Evolutionary conservation across 2,329 filamentous ascomycete genomes (phyloP), one percentile per base, ranked within the genome.

Genomic region (Ceratocystis eucalypticola): DNA sequence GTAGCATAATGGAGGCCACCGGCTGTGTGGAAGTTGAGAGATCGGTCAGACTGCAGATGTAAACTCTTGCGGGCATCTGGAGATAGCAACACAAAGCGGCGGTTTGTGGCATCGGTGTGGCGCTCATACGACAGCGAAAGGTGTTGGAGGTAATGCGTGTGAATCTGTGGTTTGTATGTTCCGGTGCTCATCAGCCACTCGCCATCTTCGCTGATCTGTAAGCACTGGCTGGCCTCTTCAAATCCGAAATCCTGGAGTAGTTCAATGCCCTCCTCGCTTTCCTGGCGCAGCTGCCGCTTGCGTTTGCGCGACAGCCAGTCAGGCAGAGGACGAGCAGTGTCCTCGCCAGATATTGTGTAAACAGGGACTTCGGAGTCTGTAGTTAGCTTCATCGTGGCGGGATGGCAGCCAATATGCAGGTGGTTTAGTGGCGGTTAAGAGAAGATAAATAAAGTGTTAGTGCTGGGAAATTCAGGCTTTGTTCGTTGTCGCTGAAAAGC

Each of bases 231-330:
- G 50, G 95, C 93, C 77, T 96, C 92, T 72, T 96, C 92, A 72
- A 99, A 97, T 73, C 95, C 92, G 75, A 99, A 99, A 74, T 99
- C 94, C 73, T 99, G 94, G 46, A 99, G 82, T 67, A 99, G 81
- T 76, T 99, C 94, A 71, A 99, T 87, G 70, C 94, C 88, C 75
- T 93, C 97, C 74, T 96, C 93, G 68, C 88, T 82, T 74, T 97
- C 93, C 71, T 93, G 86, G 77, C 97, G 97, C 71, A 96, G 79
- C 73, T 89, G 95, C 74, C 89, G 84, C 80, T 96, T 97, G 74
- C 93, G 82, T 72, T 91, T 88, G 70, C 91, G 84, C 44, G 91
- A 88, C 68, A 99, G 88, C 92, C 94, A 99, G 77, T 99, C 94
- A 68, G 94, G 94, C 37, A 99, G 82, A 22, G 90, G 89, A 30